These are phyloP conservation scores for Coelastrella sp. DNA, from an alignment of 139 green algal genomes.

Conservation along the genomic window DNA sequence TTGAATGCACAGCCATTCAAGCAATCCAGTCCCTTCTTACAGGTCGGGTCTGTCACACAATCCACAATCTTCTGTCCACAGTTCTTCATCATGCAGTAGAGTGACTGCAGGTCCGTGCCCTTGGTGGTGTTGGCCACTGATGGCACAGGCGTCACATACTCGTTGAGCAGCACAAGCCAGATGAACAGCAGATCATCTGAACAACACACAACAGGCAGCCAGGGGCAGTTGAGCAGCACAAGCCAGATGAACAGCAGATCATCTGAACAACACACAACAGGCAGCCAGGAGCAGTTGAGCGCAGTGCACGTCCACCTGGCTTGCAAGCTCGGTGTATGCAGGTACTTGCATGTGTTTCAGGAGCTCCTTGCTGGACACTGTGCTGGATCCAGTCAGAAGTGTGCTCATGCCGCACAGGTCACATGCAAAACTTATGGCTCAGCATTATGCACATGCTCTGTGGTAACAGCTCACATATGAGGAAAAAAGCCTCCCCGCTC, in stretches of 20 bases:
- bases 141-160: constrained; percentile 66
- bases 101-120: constrained; percentile 61
- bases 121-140: constrained; percentile 67
- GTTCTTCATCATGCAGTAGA: constrained; percentile 84
- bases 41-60: constrained; percentile 83
- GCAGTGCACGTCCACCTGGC: too few relatives aligned
- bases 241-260: constrained; percentile 87
- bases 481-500: too few relatives aligned
- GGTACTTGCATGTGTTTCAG: neutral
- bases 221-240: constrained; percentile 64
- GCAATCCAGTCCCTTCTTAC: constrained; percentile 87
- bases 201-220: neutral
- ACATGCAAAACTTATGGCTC: too few relatives aligned
- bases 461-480: too few relatives aligned
- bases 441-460: too few relatives aligned
- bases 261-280: constrained; percentile 52
- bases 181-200: constrained; percentile 86
- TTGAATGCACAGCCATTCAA: constrained; percentile 85
- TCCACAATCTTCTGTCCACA: constrained; percentile 78
- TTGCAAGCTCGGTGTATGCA: neutral
- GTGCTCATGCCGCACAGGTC: too few relatives aligned
- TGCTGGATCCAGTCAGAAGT: neutral
- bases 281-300: neutral
- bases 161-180: constrained; percentile 81
- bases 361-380: too few relatives aligned